Conservation (phyloP, 495 filamentous ascomycete species). For the Xylaria telfairii region DNA sequence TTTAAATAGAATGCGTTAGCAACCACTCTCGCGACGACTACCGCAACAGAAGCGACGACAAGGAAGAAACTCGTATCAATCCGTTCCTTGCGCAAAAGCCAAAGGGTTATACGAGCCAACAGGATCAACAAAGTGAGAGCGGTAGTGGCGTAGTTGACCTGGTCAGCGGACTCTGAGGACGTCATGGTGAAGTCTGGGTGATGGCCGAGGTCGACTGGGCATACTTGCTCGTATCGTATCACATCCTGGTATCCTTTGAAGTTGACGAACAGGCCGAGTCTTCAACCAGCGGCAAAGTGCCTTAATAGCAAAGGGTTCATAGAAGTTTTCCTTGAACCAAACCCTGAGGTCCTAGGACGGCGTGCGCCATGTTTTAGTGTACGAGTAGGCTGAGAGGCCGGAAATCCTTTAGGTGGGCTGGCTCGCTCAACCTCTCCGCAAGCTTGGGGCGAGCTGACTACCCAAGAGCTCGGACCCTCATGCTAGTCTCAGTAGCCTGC, state of each 20-base stretch:
- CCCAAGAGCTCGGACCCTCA: background rate
- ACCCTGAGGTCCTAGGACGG: background rate
- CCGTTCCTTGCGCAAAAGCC: conserved; percentile 36
- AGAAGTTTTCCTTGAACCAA: background rate
- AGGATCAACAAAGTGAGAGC: conserved; percentile 33
- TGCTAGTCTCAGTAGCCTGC: background rate
- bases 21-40: conserved; percentile 32
- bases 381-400: background rate
- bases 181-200: conserved; percentile 11
- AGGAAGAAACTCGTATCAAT: conserved; percentile 34
- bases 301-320: background rate
- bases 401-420: background rate
- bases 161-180: conserved; percentile 11
- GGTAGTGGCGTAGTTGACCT: conserved; percentile 32
- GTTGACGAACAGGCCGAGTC: background rate
- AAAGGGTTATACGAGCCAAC: conserved; percentile 26
- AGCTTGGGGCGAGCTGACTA: background rate
- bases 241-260: conserved; percentile 10
- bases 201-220: background rate
- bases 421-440: background rate
- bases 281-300: background rate
- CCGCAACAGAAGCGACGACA: conserved; percentile 30
- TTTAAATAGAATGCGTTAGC: conserved; percentile 30
- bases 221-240: background rate
- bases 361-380: background rate